A percentile compares a stretch with the other conserved stretches of the same genome.
Evolutionary conservation across 2,329 filamentous ascomycete genomes (phyloP).

Genomic region (Camillea tinctor): DNA sequence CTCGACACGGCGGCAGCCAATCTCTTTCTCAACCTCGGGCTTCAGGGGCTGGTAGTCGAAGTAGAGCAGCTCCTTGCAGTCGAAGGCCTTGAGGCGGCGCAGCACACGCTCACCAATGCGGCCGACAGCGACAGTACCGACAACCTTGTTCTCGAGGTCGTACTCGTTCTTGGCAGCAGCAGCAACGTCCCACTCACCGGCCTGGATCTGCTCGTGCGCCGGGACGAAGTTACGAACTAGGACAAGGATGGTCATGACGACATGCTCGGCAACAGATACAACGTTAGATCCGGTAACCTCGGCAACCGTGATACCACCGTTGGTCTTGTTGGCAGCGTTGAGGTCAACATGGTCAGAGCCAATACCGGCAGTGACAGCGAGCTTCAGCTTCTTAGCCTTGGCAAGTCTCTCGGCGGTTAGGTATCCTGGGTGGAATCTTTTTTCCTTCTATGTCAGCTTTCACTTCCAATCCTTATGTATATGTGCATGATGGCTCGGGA

Average conservation of each 20-base stretch:
- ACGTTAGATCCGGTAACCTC: conserved; percentile 99
- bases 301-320: conserved; percentile 93
- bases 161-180: conserved; percentile 97
- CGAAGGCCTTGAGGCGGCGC: conserved; percentile 91
- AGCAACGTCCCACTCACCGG: conserved; percentile 93
- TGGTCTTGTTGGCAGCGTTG: conserved; percentile 95
- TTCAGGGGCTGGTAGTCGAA: conserved; percentile 97
- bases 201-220: conserved; percentile 88
- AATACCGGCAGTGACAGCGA: conserved; percentile 95
- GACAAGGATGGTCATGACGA: conserved; percentile 96
- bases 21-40: conserved; percentile 87
- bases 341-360: conserved; percentile 98
- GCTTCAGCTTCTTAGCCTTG: conserved; percentile 98
- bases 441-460: conserved; percentile 42
- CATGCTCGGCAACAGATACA: conserved; percentile 97
- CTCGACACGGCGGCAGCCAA: conserved; percentile 88
- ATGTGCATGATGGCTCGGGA: neutral
- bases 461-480: neutral
- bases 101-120: conserved; percentile 98
- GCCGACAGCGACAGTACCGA: conserved; percentile 95
- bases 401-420: conserved; percentile 93
- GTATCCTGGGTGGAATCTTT: conserved; percentile 96
- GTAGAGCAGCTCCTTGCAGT: conserved; percentile 99
- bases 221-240: conserved; percentile 98
- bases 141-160: conserved; percentile 95